Evolutionary conservation across 2,329 filamentous ascomycete genomes (phyloP), one percentile per base, ranked within the genome.

Genomic region (Tympanopsis confertula): DNA sequence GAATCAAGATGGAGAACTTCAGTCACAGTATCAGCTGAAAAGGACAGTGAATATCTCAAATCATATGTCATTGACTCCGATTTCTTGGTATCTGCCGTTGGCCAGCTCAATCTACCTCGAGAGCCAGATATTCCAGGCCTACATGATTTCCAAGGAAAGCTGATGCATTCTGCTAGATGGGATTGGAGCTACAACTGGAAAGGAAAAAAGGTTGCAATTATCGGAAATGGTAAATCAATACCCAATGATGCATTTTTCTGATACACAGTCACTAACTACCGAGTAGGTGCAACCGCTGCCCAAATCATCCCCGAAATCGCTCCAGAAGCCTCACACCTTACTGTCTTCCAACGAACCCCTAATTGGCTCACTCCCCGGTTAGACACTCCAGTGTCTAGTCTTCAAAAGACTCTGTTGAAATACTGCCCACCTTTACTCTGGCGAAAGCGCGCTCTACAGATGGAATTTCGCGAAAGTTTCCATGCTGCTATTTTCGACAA

Each of bases 271-370:
- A 65, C 10, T 28, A 28, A 28, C 10, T 28, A 28, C 10, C n/a
- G 24, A 28, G n/a, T 28, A 28, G 69, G 70, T 5, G 71, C 71
- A 24, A 75, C 71, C 0, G 70, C 71, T 2, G 65, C 63, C 2
- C 74, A 78, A 42, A 74, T 78, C 43, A 59, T 74, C 20, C 72
- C 73, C 1, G 71, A 75, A 38, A 58, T 76, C 22, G 63, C 65
- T 2, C 68, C 68, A 32, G 56, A 62, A 3, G 66, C 65, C 7
- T 57, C 62, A 2, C 56, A 63, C 12, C 50, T 78, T 13, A 68
- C 65, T 0, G 54, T 78, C 13, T 76, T 70, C 49, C 72, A 78
- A 47, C 58, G 74, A 13, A 70, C 69, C 0, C 69, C 74, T 0
- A 76, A 76, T 45, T 78, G 71, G 71, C 51, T 77, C 4, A 60